Evolutionary conservation across 148 eudicot genomes (phyloP).

Genomic region (Mesembryanthemum crystallinum): DNA sequence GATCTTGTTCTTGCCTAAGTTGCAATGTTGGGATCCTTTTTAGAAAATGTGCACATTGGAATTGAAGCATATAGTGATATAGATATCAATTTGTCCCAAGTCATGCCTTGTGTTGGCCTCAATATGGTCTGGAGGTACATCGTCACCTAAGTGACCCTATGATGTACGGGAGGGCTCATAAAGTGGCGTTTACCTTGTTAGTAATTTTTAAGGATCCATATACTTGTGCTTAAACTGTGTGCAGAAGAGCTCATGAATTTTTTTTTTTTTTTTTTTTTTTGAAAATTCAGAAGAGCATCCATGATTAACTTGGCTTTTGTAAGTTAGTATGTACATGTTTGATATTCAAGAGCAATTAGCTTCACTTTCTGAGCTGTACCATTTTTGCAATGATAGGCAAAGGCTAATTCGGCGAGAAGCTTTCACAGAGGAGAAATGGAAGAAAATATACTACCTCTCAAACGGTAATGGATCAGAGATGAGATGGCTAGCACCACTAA

Average conservation of each 20-base stretch:
- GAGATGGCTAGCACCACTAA: slow-evolving; percentile 82
- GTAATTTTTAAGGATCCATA: not conserved
- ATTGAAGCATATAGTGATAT: not conserved
- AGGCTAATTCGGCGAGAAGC: slow-evolving; percentile 76
- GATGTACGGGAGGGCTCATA: not conserved
- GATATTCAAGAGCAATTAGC: not conserved
- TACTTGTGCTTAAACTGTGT: not conserved
- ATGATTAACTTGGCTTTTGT: not conserved
- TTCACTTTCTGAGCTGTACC: too few relatives aligned
- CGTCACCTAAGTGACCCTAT: not conserved
- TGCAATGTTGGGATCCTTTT: not conserved
- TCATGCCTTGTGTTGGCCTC: not conserved
- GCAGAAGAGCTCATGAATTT: not conserved
- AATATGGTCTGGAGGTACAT: not conserved
- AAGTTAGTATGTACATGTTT: not conserved
- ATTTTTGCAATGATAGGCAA: slow-evolving; percentile 52
- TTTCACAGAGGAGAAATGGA: slow-evolving; percentile 93
- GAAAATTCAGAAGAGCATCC: too few relatives aligned
- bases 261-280: too few relatives aligned
- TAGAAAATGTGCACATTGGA: not conserved
- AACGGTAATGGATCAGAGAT: slow-evolving; percentile 95
- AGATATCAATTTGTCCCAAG: not conserved
- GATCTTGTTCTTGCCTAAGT: too few relatives aligned
- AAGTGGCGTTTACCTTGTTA: not conserved
- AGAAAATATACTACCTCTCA: slow-evolving; percentile 78